Evolutionary conservation across 495 filamentous ascomycete species (phyloP), one percentile per base, ranked within the genome.

Genomic region (Rhypophila decipiens): DNA sequence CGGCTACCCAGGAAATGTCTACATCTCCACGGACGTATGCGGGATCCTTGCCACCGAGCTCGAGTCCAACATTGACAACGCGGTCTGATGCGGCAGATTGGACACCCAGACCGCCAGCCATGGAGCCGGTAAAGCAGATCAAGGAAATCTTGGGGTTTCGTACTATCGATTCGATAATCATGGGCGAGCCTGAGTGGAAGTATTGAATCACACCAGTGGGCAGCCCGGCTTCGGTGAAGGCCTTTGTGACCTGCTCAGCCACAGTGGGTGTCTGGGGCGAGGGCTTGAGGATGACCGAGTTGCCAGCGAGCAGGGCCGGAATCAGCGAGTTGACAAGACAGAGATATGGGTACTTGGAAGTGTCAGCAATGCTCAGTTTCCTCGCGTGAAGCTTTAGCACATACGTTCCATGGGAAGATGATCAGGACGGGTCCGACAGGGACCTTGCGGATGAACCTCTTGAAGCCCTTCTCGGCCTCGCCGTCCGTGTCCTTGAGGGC

Each of bases 401-500:
- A 66, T 67, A 90, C 88, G 64, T 96, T 96, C 90, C 90, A 96
- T 11, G 90, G 86, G 68, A 96, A 96, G 46, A 96, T 78, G 55
- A 95, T 76, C 44, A 96, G 71, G 22, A 88, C 84, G 5, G 88
- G 85, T 5, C 90, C 90, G 29, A 96, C 75, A 1, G 90, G 87
- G 12, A 85, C 79, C 58, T 93, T 91, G 56, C 82, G 81, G 64
- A 96, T 93, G 59, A 84, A 94, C 24, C 91, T 73, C 69, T 84
- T 89, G 74, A 95, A 95, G 0, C 89, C 90, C 48, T 83, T 79
- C 63, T 96, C 86, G 1, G 76, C 65, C 55, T 95, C 87, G 0
- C 90, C 90, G 15, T 79, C 73, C 0, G 87, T 88, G 54, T 90
- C 85, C 44, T 72, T 71, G 45, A 95, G 70, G 2, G 73, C 75